Conservation (phyloP, 192 early-diverging fungal genomes). For the Linnemannia hyalina region DNA sequence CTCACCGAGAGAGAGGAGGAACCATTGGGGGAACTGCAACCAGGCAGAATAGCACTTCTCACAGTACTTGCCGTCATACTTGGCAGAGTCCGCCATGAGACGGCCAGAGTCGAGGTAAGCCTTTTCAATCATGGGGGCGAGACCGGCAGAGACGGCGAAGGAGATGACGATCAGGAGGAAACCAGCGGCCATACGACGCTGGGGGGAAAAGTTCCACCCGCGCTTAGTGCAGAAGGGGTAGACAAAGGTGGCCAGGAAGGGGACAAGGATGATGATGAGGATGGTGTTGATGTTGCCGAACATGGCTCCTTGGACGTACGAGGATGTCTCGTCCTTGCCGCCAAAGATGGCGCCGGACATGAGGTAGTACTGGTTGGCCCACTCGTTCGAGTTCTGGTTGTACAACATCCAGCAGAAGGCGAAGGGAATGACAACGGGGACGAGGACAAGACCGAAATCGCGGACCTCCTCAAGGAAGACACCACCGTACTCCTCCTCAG, state of each 20-base stretch:
- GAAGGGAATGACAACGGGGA: conserved; percentile 43
- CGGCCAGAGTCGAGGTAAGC: conserved; percentile 20
- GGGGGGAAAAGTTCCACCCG: conserved; percentile 54
- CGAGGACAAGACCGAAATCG: conserved; percentile 46
- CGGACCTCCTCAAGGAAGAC: conserved; percentile 50
- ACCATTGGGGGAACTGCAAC: conserved; percentile 64
- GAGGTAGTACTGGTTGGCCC: conserved; percentile 55
- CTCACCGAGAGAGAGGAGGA: conserved; percentile 71
- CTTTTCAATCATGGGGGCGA: conserved; percentile 40
- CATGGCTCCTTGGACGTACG: conserved; percentile 31
- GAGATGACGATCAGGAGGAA: conserved; percentile 64
- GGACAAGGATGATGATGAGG: conserved; percentile 66
- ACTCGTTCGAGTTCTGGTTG: conserved; percentile 57
- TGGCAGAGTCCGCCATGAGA: neutral
- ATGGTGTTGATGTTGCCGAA: conserved; percentile 59
- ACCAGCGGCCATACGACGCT: conserved; percentile 69
- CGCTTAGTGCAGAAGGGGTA: conserved; percentile 67
- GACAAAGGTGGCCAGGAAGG: conserved; percentile 62
- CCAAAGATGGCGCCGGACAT: conserved; percentile 53
- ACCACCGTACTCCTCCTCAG: conserved; percentile 56
- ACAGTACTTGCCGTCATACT: conserved; percentile 43
- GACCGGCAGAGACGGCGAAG: conserved; percentile 53
- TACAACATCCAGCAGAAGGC: conserved; percentile 58
- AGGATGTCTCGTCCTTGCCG: neutral
- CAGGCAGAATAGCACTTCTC: conserved; percentile 46